A percentile compares a stretch with the other conserved stretches of the same genome.
phyloP scores from a whole-genome alignment of 202 grass and related monocot genomes.

The Hordeum pubiflorum region DNA sequence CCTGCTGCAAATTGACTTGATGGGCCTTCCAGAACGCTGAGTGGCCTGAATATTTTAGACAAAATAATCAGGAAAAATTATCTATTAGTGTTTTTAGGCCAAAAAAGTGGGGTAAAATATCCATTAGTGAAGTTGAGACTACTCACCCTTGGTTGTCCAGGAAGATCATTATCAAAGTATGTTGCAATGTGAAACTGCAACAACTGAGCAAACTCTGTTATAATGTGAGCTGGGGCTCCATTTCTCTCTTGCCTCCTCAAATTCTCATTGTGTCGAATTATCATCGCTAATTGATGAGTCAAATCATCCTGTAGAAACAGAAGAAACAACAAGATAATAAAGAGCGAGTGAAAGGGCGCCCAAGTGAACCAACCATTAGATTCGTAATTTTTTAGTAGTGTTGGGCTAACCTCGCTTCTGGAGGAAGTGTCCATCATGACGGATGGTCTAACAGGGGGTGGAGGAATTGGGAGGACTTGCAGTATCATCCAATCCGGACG shows the following conservation, averaged over 20 bases:
- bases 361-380: background rate
- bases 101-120: too few species aligned
- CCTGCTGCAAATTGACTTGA: too few species aligned
- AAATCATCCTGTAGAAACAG: slow-evolving; percentile 76
- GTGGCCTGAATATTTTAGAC: too few species aligned
- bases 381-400: background rate
- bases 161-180: too few species aligned
- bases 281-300: slow-evolving; percentile 97
- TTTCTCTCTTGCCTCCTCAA: slow-evolving; percentile 94
- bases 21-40: too few species aligned
- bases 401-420: slow-evolving; percentile 69
- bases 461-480: slow-evolving; percentile 94
- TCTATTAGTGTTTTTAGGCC: too few species aligned
- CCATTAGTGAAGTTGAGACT: too few species aligned
- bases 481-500: slow-evolving; percentile 99
- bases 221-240: too few species aligned
- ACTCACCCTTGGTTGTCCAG: too few species aligned
- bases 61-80: too few species aligned
- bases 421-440: slow-evolving; percentile 99
- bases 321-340: background rate
- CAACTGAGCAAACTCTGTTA: too few species aligned
- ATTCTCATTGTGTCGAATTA: slow-evolving; percentile 97
- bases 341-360: background rate
- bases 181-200: too few species aligned
- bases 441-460: slow-evolving; percentile 94